Evolutionary conservation across 1,139 yeast genomes (phyloP), one percentile per base, ranked within the genome.

Genomic region (Saccharomyces hybrid): DNA sequence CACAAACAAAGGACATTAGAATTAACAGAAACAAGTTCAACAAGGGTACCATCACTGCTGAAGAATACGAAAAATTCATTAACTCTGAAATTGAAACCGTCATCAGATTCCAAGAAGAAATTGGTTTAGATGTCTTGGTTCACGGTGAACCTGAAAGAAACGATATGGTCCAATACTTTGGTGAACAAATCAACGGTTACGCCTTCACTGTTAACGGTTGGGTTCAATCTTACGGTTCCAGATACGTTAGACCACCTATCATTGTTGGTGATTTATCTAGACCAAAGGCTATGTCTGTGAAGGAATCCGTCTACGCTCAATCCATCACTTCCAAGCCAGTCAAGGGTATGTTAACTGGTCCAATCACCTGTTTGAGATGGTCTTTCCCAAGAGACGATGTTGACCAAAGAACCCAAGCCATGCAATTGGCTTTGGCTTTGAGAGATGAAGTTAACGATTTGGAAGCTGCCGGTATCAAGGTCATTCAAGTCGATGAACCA

Each of bases 71-170:
- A 77, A 78, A 84, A 72, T 93, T 93, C 83, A 93, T 93, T 77
- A 88, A 93, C 81, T 81, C 90, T 80, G 98, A 93, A 82, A 93
- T 93, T 70, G 95, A 88, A 75, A 83, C 80, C 61, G 98, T 91
- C 71, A 89, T 93, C 77, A 87, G 88, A 81, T 93, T 93, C 95
- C 99, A 93, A 83, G 99, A 93, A 80, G 97, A 93, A 75, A 83
- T 91, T 72, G 99, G 96, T 68, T 84, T 93, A 72, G 99, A 93
- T 74, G 99, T 93, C 68, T 82, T 91, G 69, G 99, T 93, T 65
- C 99, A 93, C 78, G 99, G 99, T 82, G 99, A 93, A 81, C 99
- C 99, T 77, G 99, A 95, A 84, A 88, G 99, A 86, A 93, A 93
- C 80, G 99, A 93, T 81, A 93, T 93, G 99, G 99, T 93, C 72